These are phyloP conservation scores for Populus euphratica DNA, from an alignment of 345 rosid genomes.

Conservation along the genomic window DNA sequence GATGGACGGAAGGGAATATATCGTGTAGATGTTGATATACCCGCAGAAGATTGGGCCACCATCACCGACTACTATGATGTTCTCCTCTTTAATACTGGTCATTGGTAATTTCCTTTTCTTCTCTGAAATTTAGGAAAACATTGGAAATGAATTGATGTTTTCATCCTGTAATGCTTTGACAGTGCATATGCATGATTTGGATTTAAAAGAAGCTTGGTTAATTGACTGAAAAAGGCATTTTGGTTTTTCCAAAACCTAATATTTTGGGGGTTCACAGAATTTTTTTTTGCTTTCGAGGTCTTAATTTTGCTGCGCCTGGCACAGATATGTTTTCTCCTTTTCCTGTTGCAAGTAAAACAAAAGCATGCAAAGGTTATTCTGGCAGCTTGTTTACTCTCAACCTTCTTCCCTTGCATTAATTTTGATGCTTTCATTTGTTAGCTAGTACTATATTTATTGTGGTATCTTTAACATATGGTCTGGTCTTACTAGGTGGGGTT, in stretches of 20 bases:
- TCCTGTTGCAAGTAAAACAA: too few relatives aligned
- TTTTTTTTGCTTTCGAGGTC: too few relatives aligned
- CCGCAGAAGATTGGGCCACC: slow-evolving; percentile 79
- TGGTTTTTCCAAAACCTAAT: background rate
- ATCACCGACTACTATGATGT: slow-evolving; percentile 69
- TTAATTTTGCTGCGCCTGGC: too few relatives aligned
- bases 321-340: too few relatives aligned
- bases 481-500: slow-evolving; percentile 67
- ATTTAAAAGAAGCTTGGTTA: too few relatives aligned
- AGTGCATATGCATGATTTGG: too few relatives aligned
- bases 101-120: slow-evolving; percentile 55
- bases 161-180: background rate
- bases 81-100: slow-evolving; percentile 85
- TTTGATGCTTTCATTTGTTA: background rate
- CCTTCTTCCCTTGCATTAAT: background rate
- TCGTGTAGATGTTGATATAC: slow-evolving; percentile 84
- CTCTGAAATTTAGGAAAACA: background rate
- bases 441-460: background rate
- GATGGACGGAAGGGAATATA: slow-evolving; percentile 50
- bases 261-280: background rate
- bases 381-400: too few relatives aligned
- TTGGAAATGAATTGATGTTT: background rate
- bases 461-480: background rate
- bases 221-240: background rate
- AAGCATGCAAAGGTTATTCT: too few relatives aligned